Evolutionary conservation across 2,329 filamentous ascomycete genomes (phyloP), one percentile per base, ranked within the genome.

Genomic region (Basipetospora chlamydospora): DNA sequence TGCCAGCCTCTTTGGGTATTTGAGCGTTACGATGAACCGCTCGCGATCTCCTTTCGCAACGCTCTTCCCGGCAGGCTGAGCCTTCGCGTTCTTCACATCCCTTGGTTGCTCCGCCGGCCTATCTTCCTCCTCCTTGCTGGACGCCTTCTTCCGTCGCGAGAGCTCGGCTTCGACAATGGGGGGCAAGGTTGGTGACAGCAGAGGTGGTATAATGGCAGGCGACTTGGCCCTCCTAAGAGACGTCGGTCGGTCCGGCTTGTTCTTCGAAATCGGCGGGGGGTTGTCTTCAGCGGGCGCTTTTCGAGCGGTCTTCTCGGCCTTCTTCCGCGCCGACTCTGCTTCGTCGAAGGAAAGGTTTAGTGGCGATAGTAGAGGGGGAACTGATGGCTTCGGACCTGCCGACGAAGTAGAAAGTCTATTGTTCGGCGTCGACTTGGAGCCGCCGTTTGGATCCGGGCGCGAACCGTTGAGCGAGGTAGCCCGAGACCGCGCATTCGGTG

Each of bases 151-250:
- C 3, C 31, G 37, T 7, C 51, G 56, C 12, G 53, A 55, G 12
- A 67, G 50, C 21, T 63, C 61, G 39, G 60, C 63, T 41, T 73
- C 66, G 0, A 75, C 53, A 13, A 63, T 49, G 0, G 66, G 55
- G 1, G 70, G 70, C 6, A 75, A 49, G 0, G 69, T 74, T 0
- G 70, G 70, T 1, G 70, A 75, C 9, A 75, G 54, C 6, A 74
- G 53, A 0, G 61, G 54, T 1, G 69, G 70, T 18, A 73, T 49
- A 32, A 54, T 54, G 7, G 51, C 23, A 0, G 57, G 49, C 1
- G 55, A 48, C 34, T 49, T 60, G 15, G 57, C 51, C 42, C 57
- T 66, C 45, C 58, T 67, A 15, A 45, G 7, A 3, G 46, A 46
- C 8, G 43, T 43, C 9, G 49, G 41, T 23, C 28, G 28, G 26